phyloP scores from a whole-genome alignment of 2,329 filamentous ascomycete species.

The Colletotrichum sp. region DNA sequence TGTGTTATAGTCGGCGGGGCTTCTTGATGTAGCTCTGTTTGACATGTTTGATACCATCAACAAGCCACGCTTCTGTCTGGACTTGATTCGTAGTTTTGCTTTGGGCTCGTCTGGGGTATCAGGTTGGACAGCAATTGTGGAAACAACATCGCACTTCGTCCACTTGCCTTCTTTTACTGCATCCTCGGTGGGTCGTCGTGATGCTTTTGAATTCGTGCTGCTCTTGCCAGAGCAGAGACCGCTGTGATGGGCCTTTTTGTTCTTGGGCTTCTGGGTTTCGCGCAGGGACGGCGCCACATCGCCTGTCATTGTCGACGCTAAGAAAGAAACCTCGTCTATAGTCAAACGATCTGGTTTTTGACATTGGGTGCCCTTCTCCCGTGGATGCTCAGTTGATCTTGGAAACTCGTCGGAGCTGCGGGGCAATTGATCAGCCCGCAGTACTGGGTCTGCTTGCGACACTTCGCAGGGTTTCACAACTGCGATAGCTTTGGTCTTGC shows the following conservation, averaged over 20 bases:
- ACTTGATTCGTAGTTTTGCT: conserved; percentile 52
- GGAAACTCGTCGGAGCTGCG: background rate
- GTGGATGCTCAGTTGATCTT: background rate
- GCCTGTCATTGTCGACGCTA: background rate
- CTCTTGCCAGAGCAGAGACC: background rate
- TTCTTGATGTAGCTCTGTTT: conserved; percentile 30
- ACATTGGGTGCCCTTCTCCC: background rate
- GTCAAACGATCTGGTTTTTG: background rate
- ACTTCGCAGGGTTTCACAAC: background rate
- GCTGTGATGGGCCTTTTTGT: background rate
- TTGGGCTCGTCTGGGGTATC: conserved; percentile 28
- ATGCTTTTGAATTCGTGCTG: background rate
- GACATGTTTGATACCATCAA: conserved; percentile 50
- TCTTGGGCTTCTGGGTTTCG: background rate
- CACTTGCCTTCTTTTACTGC: background rate
- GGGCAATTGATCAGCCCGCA: background rate
- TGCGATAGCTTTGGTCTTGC: background rate
- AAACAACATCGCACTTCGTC: background rate
- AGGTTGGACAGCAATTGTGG: no score
- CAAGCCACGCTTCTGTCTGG: conserved; percentile 52
- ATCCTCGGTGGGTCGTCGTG: background rate
- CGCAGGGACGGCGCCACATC: background rate
- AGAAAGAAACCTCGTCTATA: background rate
- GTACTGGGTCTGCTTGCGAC: background rate
- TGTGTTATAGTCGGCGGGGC: background rate